phyloP scores from a whole-genome alignment of 441 rosid species.

The Viola pubescens region DNA sequence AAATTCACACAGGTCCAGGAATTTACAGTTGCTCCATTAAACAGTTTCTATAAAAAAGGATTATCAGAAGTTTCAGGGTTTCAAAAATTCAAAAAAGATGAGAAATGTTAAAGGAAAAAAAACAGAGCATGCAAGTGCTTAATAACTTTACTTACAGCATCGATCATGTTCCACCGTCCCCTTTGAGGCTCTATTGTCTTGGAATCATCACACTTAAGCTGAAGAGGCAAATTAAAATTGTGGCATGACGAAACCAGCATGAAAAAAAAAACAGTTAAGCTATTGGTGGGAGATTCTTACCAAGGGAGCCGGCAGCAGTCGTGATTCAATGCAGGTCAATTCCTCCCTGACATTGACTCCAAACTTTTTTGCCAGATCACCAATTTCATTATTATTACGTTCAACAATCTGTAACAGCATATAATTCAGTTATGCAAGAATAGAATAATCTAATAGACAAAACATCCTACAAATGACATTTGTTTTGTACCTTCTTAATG shows the following conservation, averaged over 20 bases:
- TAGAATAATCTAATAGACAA: background rate
- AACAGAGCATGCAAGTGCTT: background rate
- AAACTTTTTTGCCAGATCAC: background rate
- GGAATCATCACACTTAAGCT: background rate
- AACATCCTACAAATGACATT: background rate
- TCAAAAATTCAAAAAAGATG: background rate
- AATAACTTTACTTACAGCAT: background rate
- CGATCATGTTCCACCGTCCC: constrained; percentile 1
- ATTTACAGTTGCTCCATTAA: background rate
- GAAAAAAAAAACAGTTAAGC: background rate
- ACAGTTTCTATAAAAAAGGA: background rate
- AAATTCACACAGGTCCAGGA: background rate
- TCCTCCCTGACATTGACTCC: background rate
- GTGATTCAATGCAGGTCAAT: background rate
- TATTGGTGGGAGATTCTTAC: background rate
- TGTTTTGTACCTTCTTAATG: background rate
- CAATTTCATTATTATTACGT: background rate
- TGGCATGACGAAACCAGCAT: background rate
- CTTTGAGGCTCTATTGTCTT: background rate
- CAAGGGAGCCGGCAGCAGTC: background rate
- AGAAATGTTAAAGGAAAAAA: background rate
- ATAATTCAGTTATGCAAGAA: background rate
- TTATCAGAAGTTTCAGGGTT: too few relatives aligned
- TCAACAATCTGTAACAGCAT: background rate
- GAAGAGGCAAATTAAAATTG: background rate